These are phyloP conservation scores for Citrus unshiu DNA, from an alignment of 345 rosid genomes.

Conservation along the genomic window DNA sequence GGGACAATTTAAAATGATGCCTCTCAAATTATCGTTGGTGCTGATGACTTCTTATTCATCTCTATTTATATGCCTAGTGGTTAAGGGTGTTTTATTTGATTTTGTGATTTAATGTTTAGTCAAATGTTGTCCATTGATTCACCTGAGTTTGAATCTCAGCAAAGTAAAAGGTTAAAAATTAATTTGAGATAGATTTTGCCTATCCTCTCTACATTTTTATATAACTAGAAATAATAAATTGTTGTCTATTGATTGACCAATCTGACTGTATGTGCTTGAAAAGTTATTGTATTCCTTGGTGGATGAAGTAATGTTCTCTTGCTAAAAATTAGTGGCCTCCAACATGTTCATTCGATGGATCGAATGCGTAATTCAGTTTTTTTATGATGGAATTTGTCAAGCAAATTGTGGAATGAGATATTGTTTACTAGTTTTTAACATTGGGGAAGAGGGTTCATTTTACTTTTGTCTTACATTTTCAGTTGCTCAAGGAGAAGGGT, in stretches of 20 bases:
- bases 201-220: too few species aligned
- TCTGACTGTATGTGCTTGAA: neutral
- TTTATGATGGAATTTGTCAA: neutral
- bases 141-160: too few species aligned
- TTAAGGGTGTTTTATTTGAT: neutral
- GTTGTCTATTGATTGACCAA: neutral
- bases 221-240: neutral
- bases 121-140: neutral
- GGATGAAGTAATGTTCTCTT: neutral
- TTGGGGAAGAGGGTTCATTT: neutral
- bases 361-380: neutral
- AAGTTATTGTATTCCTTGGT: neutral
- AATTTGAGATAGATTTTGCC: too few species aligned
- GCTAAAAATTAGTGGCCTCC: neutral
- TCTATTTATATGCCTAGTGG: neutral
- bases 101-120: neutral
- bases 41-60: neutral
- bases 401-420: neutral
- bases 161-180: too few species aligned
- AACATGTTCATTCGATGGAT: neutral
- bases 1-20: neutral
- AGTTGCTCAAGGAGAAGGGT: constrained; percentile 89
- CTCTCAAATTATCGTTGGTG: neutral
- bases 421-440: neutral
- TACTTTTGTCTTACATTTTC: neutral